Evolutionary conservation across 345 rosid genomes (phyloP).

Genomic region (Populus euphratica): DNA sequence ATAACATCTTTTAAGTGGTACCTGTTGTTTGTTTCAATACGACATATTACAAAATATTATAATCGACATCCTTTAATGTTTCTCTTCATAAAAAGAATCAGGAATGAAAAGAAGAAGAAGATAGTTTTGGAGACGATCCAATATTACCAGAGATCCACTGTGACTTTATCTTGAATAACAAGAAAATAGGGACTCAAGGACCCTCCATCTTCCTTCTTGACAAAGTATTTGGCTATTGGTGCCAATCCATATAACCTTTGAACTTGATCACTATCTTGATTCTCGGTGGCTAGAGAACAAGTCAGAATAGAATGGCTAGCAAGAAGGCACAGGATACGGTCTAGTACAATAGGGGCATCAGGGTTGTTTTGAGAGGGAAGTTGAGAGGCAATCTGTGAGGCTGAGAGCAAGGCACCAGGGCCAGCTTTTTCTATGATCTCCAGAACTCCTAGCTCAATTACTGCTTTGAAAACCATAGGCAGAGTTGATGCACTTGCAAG

Average conservation of each 20-base stretch:
- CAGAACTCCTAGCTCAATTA: conserved; percentile 27
- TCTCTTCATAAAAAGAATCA: not conserved
- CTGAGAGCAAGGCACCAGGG: conserved; percentile 31
- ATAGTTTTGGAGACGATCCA: not conserved
- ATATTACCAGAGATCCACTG: conserved; percentile 37
- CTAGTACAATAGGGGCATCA: conserved; percentile 39
- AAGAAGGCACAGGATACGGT: conserved; percentile 47
- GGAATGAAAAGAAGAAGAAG: not conserved
- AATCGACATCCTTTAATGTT: too few species aligned
- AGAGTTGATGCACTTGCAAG: conserved; percentile 12
- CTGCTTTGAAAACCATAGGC: conserved; percentile 25
- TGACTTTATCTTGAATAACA: conserved; percentile 39
- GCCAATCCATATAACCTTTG: not conserved
- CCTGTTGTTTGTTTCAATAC: conserved; percentile 25
- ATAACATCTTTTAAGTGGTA: conserved; percentile 70
- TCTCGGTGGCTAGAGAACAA: not conserved
- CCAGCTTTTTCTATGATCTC: conserved; percentile 25
- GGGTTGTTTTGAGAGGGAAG: conserved; percentile 40
- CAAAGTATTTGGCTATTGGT: not conserved
- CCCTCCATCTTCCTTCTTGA: conserved; percentile 21
- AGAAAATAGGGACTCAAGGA: conserved; percentile 40
- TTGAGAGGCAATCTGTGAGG: conserved; percentile 34
- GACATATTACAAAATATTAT: too few species aligned
- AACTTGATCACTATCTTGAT: not conserved
- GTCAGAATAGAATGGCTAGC: conserved; percentile 44